Evolutionary conservation across 176 grass and related monocot species (phyloP), one percentile per base, ranked within the genome.

Genomic region (Oryza glaberrima): DNA sequence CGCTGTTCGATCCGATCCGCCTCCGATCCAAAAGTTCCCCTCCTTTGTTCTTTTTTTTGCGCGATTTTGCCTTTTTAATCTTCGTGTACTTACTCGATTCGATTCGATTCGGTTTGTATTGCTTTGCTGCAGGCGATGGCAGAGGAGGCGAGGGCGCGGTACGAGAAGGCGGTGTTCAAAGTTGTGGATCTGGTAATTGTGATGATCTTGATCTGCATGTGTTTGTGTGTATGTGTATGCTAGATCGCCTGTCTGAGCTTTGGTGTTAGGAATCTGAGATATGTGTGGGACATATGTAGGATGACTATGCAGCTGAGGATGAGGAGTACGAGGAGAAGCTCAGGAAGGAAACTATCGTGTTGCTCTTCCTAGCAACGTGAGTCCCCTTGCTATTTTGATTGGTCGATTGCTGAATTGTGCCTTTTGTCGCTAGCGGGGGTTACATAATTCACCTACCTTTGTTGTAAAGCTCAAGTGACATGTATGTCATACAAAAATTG

Each of bases 301-400:
- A 97, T 26, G 94, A 94, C 80, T 97, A 94, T 28, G 94, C 94
- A 6, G 90, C 92, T 65, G 94, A 94, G 52, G 94, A 97, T 15
- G 90, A 94, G 4, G 85, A 94, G 54, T 97, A 97, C 56, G 88
- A 92, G 81, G 86, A 90, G 78, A 94, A 97, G 88, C 75, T 97
- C 25, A 94, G 87, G 81, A 97, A 97, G 80, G 94, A 97, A 89
- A 87, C 83, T 1, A 56, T 91, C 11, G 86, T 41, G 28, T 69
- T 97, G 15, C 92, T 97, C 88, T 97, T 97, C 83, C 66, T 97
- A 69, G 94, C 94, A 60, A 97, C 94, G 94, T 97, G 86, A 85
- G 90, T 69, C 81, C 81, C 35, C 44, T 11, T 14, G 4, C 75
- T 6, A 19, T 4, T 82, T 60, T 70, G 41, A 74, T 82, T 77